Base-by-base conservation (phyloP, 2,329 filamentous ascomycete species). In the Colletotrichum melonis region DNA sequence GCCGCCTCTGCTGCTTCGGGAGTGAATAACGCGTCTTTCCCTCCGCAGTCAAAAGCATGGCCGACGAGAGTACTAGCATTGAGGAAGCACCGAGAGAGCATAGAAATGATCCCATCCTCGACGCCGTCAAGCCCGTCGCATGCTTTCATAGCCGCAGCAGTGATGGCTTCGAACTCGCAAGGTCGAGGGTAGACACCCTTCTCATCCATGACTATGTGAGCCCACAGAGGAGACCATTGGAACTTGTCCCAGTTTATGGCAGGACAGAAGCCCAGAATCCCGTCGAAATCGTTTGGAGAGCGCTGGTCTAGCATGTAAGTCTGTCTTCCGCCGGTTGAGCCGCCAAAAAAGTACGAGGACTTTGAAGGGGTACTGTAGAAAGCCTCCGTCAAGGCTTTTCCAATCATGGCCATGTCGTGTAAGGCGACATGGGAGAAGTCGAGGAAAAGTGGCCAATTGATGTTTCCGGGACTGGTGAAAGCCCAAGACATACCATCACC, bases 321-420 rank as follows among this genome's bases (percentile, higher is more conserved):
- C 81, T 92, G 88, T 0, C 90, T 83, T 1, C 90, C 90, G 7
- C 91, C 90, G 0, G 88, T 87, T 0, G 88, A 91, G 76, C 90
- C 92, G 8, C 90, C 90, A 2, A 87, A 77, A 73, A 87, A 91
- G 79, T 91, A 92, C 2, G 72, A 52, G 0, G 84, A 87, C 67
- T 85, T 87, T 0, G 80, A 78, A 0, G 46, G 3, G 1, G 67
- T 73, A 1, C 82, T 80, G 75, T 90, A 91, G 78, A 86, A 90
- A 7, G 80, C 77, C 38, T 84, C 75, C 3, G 84, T 83, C 30
- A 90, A 75, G 5, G 82, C 73, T 76, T 91, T 91, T 28, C 84
- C 85, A 2, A 87, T 76, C 2, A 85, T 80, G 0, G 86, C 84
- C 38, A 85, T 86, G 3, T 60, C 70, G 38, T 64, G 59, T 32